Conservation (phyloP, 768 basidiomycete genomes). For the Leucocoprinus birnbaumii region DNA sequence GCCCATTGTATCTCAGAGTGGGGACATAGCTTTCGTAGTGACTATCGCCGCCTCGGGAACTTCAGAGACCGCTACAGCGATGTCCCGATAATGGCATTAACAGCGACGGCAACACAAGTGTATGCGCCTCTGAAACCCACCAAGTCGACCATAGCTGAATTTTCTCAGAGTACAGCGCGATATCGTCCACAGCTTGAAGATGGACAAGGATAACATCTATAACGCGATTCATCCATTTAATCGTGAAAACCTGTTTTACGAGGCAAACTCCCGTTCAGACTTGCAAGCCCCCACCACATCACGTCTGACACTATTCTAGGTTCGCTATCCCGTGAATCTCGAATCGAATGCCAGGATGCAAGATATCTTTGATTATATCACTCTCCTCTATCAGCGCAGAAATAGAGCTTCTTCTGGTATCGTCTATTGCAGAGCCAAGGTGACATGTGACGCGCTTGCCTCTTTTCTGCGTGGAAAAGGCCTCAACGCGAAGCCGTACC, state of each 20-base stretch:
- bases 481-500: slow-evolving; percentile 68
- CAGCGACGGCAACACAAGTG: slow-evolving; percentile 77
- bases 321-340: slow-evolving; percentile 59
- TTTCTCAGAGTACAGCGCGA: slow-evolving; percentile 65
- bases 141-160: background rate
- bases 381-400: slow-evolving; percentile 55
- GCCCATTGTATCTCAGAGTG: slow-evolving; percentile 89
- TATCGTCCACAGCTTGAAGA: slow-evolving; percentile 63
- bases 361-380: slow-evolving; percentile 66
- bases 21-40: slow-evolving; percentile 78
- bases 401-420: slow-evolving; percentile 66
- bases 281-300: too few species aligned
- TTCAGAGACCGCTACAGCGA: slow-evolving; percentile 65
- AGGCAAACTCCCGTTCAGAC: slow-evolving; percentile 39
- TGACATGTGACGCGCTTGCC: slow-evolving; percentile 66
- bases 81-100: slow-evolving; percentile 86
- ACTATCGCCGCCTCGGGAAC: slow-evolving; percentile 68
- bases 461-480: slow-evolving; percentile 64
- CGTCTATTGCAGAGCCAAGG: slow-evolving; percentile 71
- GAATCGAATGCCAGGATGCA: slow-evolving; percentile 54
- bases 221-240: slow-evolving; percentile 80
- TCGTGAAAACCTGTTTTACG: slow-evolving; percentile 76
- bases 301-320: slow-evolving; percentile 30
- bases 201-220: slow-evolving; percentile 54
- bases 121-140: slow-evolving; percentile 29